Evolutionary conservation across 2,329 filamentous ascomycete species (phyloP).

Genomic region (Laburnicola sp.): DNA sequence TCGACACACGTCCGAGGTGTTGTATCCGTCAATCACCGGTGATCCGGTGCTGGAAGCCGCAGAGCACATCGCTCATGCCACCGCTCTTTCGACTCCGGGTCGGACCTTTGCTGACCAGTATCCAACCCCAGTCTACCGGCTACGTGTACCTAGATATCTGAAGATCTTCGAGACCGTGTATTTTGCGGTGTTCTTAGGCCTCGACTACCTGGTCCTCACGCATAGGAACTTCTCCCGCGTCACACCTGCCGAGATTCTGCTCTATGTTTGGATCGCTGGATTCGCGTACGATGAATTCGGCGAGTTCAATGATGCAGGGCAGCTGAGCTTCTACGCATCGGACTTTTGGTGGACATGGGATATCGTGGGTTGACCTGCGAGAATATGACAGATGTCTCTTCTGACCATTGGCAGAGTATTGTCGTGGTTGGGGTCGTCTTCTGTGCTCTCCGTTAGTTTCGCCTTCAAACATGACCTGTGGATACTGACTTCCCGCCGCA

Average conservation of each 20-base stretch:
- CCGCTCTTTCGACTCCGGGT: not conserved
- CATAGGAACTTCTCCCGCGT: slow-evolving; percentile 69
- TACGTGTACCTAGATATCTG: slow-evolving; percentile 79
- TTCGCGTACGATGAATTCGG: slow-evolving; percentile 79
- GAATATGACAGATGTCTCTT: not conserved
- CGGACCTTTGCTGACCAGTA: not conserved
- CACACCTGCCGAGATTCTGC: slow-evolving; percentile 68
- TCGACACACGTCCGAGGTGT: too few species aligned
- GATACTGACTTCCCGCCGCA: slow-evolving; percentile 34
- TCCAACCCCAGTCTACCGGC: slow-evolving; percentile 63
- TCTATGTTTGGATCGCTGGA: slow-evolving; percentile 84
- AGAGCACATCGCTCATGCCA: not conserved
- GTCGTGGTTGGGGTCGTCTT: slow-evolving; percentile 73
- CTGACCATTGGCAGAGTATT: slow-evolving; percentile 52
- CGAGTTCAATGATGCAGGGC: slow-evolving; percentile 80
- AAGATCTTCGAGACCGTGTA: slow-evolving; percentile 84
- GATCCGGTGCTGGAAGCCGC: too few species aligned
- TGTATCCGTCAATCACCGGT: too few species aligned
- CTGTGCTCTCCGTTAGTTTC: slow-evolving; percentile 66
- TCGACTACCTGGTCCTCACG: slow-evolving; percentile 87
- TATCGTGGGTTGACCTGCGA: slow-evolving; percentile 16
- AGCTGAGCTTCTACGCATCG: slow-evolving; percentile 63
- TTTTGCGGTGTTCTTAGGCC: slow-evolving; percentile 71
- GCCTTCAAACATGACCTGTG: not conserved
- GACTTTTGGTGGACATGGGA: slow-evolving; percentile 56